Evolutionary conservation across 2,329 filamentous ascomycete genomes (phyloP), one percentile per base, ranked within the genome.

Genomic region (Lachnellula arida): DNA sequence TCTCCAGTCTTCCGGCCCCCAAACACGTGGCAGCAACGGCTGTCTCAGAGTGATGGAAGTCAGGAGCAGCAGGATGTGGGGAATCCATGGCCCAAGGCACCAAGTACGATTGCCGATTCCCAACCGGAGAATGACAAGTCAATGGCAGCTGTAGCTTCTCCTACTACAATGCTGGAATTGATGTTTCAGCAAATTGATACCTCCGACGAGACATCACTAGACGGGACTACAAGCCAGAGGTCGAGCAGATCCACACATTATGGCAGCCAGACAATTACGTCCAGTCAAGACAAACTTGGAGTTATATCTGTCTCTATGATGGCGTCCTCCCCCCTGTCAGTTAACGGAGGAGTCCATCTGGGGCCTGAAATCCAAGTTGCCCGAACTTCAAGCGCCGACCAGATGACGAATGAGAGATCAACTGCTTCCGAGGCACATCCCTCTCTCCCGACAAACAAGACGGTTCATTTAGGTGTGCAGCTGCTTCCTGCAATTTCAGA

Each of bases 41-140:
- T 25, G 22, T 46, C 39, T 17, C 47, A 44, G 35, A 19, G 42
- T 34, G 32, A 35, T 43, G 23, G 37, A 49, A 50, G 37, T n/a
- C 50, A 54, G 32, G 46, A 25, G 14, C 49, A 54, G 28, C 9
- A 32, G 28, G 9, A 12, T 32, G 4, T 9, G 28, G 9, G 28
- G 32, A 19, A 54, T 11, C 35, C 47, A 35, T 51, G 55, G 11
- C 74, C 76, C 49, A 78, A 74, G 14, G 77, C 76, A 2, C 74
- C 78, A 0, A 83, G 79, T 55, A 72, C 78, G 28, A 73, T 85
- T 19, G 74, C 73, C 9, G 82, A 86, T 63, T 86, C 82, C 0
- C 77, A 81, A 60, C 77, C 74, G 0, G 67, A 72, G 7, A 71
- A 73, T 52, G 59, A 70, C 65, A 49, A 68, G 12, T 58, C 62